These are phyloP conservation scores for Linderina pennispora DNA, from an alignment of 192 early-diverging fungal genomes.

Conservation along the genomic window DNA sequence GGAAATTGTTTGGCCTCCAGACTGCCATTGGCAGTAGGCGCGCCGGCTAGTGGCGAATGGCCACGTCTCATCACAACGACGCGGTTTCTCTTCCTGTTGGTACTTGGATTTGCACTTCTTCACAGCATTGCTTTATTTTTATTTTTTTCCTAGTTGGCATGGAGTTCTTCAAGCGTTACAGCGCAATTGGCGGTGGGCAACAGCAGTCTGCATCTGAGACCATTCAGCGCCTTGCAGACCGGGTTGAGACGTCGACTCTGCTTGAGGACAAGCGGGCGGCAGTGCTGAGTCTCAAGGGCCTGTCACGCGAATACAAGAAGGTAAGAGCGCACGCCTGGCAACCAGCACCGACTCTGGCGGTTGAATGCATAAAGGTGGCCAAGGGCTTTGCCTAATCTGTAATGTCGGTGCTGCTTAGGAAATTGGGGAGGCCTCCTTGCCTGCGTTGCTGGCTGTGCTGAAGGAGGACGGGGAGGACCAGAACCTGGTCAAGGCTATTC, in stretches of 20 bases:
- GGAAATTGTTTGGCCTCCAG: no score
- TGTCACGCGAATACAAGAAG: slow-evolving; percentile 69
- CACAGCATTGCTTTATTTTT: no score
- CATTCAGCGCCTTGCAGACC: slow-evolving; percentile 77
- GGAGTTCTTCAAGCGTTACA: slow-evolving; percentile 47
- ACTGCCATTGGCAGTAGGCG: no score
- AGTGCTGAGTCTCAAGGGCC: slow-evolving; percentile 77
- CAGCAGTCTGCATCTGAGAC: slow-evolving; percentile 57
- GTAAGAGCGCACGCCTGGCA: no score
- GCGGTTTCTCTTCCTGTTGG: no score
- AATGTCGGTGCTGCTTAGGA: no score
- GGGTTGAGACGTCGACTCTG: slow-evolving; percentile 75
- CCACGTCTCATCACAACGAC: no score
- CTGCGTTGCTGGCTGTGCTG: slow-evolving; percentile 67
- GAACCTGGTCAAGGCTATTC: slow-evolving; percentile 75
- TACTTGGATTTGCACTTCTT: no score
- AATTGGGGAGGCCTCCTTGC: slow-evolving; percentile 75
- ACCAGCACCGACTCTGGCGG: no score
- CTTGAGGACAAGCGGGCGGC: slow-evolving; percentile 88
- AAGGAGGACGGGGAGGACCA: slow-evolving; percentile 78
- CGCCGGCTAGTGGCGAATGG: no score
- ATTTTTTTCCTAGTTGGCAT: slow-evolving; percentile 9
- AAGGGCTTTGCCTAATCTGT: no score
- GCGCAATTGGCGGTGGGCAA: slow-evolving; percentile 38
- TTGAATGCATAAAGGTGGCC: no score